These are phyloP conservation scores for Malus sieversii DNA, from an alignment of 306 rosid genomes.

Conservation along the genomic window DNA sequence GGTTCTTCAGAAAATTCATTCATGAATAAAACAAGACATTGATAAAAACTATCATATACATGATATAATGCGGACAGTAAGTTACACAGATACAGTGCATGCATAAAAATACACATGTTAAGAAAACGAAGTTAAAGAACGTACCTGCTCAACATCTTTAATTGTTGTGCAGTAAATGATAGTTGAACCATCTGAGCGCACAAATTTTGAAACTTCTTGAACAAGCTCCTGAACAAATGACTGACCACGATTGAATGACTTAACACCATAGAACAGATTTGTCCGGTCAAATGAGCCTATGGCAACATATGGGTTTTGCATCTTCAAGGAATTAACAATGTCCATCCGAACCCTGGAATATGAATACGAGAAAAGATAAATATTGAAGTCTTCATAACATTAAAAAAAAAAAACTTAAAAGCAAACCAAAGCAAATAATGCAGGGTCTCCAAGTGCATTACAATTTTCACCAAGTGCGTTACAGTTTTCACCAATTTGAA, in stretches of 20 bases:
- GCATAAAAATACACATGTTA: neutral
- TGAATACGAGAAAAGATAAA: neutral
- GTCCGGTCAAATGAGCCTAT: conserved; percentile 81
- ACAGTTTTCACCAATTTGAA: neutral
- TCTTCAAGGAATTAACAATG: conserved; percentile 62
- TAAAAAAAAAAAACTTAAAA: conserved; percentile 5
- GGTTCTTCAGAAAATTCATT: conserved; percentile 5
- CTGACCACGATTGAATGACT: conserved; percentile 53
- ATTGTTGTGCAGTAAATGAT: conserved; percentile 84
- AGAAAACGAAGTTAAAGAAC: neutral
- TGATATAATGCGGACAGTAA: neutral
- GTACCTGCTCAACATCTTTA: conserved; percentile 82
- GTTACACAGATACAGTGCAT: neutral
- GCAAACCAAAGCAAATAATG: neutral
- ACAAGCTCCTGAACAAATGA: conserved; percentile 59
- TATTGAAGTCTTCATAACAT: neutral
- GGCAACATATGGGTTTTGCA: conserved; percentile 53
- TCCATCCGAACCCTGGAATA: conserved; percentile 71
- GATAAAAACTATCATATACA: conserved; percentile 3
- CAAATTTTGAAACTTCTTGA: conserved; percentile 50
- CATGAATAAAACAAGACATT: conserved; percentile 2
- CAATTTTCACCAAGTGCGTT: neutral
- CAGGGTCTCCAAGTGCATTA: neutral
- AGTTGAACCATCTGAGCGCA: conserved; percentile 58
- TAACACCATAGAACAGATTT: conserved; percentile 83